A percentile compares a stretch with the other conserved stretches of the same genome.
Evolutionary conservation across 2,329 filamentous ascomycete species (phyloP).

Genomic region (Verticillium klebahnii): DNA sequence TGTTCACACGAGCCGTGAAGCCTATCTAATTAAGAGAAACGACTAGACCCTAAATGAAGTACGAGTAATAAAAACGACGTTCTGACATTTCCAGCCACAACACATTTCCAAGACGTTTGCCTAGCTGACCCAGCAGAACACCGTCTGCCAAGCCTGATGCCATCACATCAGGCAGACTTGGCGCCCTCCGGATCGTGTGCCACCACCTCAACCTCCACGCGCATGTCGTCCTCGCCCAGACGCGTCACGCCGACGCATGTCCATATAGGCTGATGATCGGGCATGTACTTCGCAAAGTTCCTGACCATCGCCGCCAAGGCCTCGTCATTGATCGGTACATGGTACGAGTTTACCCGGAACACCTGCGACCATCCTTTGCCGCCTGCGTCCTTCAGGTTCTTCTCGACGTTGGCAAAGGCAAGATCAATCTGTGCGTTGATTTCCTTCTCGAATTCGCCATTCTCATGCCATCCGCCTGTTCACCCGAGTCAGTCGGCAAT

Average conservation of each 20-base stretch:
- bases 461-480: slow-evolving; percentile 26
- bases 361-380: slow-evolving; percentile 54
- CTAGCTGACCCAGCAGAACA: no score
- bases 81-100: no score
- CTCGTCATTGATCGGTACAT: slow-evolving; percentile 34
- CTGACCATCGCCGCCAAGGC: slow-evolving; percentile 35
- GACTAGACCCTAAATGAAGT: no score
- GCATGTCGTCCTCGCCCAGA: slow-evolving; percentile 46
- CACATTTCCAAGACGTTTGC: no score
- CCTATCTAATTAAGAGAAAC: no score
- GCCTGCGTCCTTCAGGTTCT: slow-evolving; percentile 44
- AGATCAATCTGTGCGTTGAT: slow-evolving; percentile 42
- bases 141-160: no score
- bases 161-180: not conserved
- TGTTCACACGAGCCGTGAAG: no score
- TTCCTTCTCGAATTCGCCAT: slow-evolving; percentile 22
- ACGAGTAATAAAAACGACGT: no score
- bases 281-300: slow-evolving; percentile 46
- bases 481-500: not conserved
- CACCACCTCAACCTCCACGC: slow-evolving; percentile 54
- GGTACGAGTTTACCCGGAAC: slow-evolving; percentile 40
- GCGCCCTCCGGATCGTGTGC: slow-evolving; percentile 38
- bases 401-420: slow-evolving; percentile 54
- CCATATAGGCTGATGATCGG: slow-evolving; percentile 48
- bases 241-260: slow-evolving; percentile 46